Base-by-base conservation (phyloP, 2,329 filamentous ascomycete genomes). In the Orbilia oligospora region DNA sequence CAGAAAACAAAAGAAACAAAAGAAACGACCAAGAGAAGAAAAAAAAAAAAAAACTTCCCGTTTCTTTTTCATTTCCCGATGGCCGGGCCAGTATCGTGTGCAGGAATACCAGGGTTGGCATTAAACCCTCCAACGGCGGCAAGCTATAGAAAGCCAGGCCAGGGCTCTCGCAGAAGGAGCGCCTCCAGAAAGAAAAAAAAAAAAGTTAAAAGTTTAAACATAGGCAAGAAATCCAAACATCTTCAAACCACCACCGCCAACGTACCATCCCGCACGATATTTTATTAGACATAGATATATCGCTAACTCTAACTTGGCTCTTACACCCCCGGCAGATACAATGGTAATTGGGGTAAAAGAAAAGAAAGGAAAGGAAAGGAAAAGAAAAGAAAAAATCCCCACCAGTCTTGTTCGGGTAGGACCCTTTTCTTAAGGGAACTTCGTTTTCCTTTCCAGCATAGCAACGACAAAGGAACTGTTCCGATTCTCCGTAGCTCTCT, bases 11-110 rank as follows among this genome's bases (percentile, higher is more conserved):
- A n/a, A 46, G n/a, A 30, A 68, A 27, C 24, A 44, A 30, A 30
- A n/a, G n/a, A n/a, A n/a, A n/a, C n/a, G 27, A 30, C 3, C 6
- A 30, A 30, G 27, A 30, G 6, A 30, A 30, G 27, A 30, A 30
- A 46, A 58, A 8, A 44, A 48, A 61, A 49, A 66, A 58, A 58
- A 73, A 73, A 66, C 55, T 24, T 61, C 65, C 65, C 70, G 61
- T 64, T 66, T 73, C 70, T 73, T 73, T 73, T 67, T 73, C 70
- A 73, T 72, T 72, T 72, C 69, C 61, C 69, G 69, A 65, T 65
- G 58, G 67, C 56, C 56, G 56, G 56, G 56, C 61, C 44, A 71
- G 56, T 55, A 64, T 73, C 53, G 55, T 72, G 70, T 72, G 58
- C 69, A 72, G 58, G 48, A 56, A 71, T 72, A 66, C 70, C 70